Evolutionary conservation across 352 stramenopile species (phyloP), one percentile per base, ranked within the genome.

Genomic region (Phytophthora boehmeriae): DNA sequence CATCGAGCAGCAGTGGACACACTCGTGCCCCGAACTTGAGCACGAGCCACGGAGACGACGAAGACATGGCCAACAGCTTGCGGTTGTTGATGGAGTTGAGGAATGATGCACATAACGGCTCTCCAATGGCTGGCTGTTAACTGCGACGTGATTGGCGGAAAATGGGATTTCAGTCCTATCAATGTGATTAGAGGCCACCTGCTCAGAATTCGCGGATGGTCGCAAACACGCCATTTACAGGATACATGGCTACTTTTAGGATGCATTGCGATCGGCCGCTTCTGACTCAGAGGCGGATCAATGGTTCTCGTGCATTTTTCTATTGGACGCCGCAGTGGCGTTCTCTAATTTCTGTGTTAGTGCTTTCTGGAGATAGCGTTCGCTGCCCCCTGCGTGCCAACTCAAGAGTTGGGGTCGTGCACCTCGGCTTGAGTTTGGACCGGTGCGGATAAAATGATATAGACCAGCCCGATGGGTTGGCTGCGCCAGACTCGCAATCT

Each of bases 11-110:
- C 76, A 5, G 84, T 94, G 10, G 86, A 93, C 47, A 96, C 89
- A 59, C 86, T 95, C 35, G 89, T 96, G 69, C 89, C 89, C 89
- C 89, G 47, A 96, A 96, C 69, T 96, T 96, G 68, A 94, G 85
- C 64, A 96, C 89, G 35, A 95, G 76, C 89, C 89, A 96, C 27
- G 63, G 48, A 25, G 45, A 64, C 9, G 57, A 51, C 23, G 59
- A 50, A 8, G 51, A 25, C 43, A 68, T 69, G 25, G 16, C 32
- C 27, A n/a, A n/a, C n/a, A n/a, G n/a, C n/a, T n/a, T n/a, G 35
- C 32, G 48, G 36, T n/a, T 51, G 35, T 5, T 14, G 47, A 47
- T 56, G 25, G 36, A 61, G 54, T 54, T 14, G 38, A 20, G 36
- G 47, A 71, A 71, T 71, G 63, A 57, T 45, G 57, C 39, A 55